Percentiles rank a stretch among this genome's conserved stretches.
These are phyloP conservation scores for Onygena corvina DNA, from an alignment of 2,329 filamentous ascomycete species.

Conservation along the genomic window DNA sequence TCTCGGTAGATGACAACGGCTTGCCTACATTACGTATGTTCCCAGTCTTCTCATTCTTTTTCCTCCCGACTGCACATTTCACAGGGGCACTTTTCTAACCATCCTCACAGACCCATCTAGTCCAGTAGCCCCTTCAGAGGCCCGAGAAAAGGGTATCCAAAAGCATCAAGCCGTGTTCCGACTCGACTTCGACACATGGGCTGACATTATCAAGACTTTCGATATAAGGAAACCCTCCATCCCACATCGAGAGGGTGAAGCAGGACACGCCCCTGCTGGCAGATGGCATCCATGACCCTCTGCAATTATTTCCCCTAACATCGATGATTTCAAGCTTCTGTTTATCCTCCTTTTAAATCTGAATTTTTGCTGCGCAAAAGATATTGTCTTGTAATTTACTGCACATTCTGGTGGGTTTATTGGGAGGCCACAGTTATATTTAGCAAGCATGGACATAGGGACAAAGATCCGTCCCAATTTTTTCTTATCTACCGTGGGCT, in stretches of 20 bases:
- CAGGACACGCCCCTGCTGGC: neutral
- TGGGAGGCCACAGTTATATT: neutral
- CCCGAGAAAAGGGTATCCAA: constrained; percentile 42
- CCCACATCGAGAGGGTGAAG: constrained; percentile 58
- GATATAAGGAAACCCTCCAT: constrained; percentile 72
- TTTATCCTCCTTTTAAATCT: neutral
- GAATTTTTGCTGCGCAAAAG: constrained; percentile 5
- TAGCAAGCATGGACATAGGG: neutral
- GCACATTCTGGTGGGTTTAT: neutral
- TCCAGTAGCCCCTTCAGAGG: constrained; percentile 35
- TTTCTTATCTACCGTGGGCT: neutral
- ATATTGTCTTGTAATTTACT: neutral
- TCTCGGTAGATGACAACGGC: constrained; percentile 60
- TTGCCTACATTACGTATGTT: constrained; percentile 69
- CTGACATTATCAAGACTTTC: constrained; percentile 62
- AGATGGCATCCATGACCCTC: neutral
- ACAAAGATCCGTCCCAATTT: no score
- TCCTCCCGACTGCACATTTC: neutral
- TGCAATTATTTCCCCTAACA: neutral
- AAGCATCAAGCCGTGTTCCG: constrained; percentile 80
- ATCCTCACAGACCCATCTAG: constrained; percentile 32
- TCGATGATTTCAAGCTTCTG: no score
- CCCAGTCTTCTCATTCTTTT: neutral
- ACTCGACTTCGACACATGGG: constrained; percentile 76
- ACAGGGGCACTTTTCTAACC: neutral